A percentile compares a stretch with the other conserved stretches of the same genome.
phyloP scores from a whole-genome alignment of 345 rosid genomes.

The Linum tenue region DNA sequence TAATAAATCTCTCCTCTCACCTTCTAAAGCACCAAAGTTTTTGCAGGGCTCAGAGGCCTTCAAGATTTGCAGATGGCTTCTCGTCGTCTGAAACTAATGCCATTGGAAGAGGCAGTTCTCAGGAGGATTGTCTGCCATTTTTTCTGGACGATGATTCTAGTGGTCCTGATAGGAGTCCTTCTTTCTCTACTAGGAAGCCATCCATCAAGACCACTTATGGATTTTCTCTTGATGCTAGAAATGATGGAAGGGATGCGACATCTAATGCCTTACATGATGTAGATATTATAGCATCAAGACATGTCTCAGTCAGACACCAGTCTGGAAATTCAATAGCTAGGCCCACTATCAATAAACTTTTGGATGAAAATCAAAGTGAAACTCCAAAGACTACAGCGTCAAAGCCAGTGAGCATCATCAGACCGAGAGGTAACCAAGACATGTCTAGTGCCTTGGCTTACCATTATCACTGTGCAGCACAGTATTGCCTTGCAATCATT shows the following conservation, averaged over 20 bases:
- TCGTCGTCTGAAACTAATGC: conserved; percentile 43
- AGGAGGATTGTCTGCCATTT: conserved; percentile 80
- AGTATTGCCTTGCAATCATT: neutral
- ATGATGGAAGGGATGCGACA: conserved; percentile 37
- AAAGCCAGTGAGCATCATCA: conserved; percentile 24
- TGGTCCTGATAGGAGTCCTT: conserved; percentile 73
- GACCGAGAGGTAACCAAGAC: conserved; percentile 45
- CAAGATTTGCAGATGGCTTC: conserved; percentile 37
- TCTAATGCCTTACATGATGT: conserved; percentile 30
- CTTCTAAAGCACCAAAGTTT: conserved; percentile 7
- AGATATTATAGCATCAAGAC: conserved; percentile 31
- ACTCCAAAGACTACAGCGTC: conserved; percentile 38
- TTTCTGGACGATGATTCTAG: conserved; percentile 72
- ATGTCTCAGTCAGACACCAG: conserved; percentile 29
- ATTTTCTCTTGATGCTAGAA: conserved; percentile 34
- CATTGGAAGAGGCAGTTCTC: conserved; percentile 49
- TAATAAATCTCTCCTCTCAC: conserved; percentile 9
- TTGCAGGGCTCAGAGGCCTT: conserved; percentile 39
- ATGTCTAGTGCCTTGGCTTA: conserved; percentile 1
- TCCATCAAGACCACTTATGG: conserved; percentile 43
- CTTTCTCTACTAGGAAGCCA: conserved; percentile 36
- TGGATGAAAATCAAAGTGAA: conserved; percentile 35
- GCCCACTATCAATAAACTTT: conserved; percentile 28
- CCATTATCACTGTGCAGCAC: conserved; percentile 4
- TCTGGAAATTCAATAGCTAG: conserved; percentile 32